A percentile compares a stretch with the other conserved stretches of the same genome.
Evolutionary conservation across 257 asterid species (phyloP).

Genomic region (Asclepias syriaca): DNA sequence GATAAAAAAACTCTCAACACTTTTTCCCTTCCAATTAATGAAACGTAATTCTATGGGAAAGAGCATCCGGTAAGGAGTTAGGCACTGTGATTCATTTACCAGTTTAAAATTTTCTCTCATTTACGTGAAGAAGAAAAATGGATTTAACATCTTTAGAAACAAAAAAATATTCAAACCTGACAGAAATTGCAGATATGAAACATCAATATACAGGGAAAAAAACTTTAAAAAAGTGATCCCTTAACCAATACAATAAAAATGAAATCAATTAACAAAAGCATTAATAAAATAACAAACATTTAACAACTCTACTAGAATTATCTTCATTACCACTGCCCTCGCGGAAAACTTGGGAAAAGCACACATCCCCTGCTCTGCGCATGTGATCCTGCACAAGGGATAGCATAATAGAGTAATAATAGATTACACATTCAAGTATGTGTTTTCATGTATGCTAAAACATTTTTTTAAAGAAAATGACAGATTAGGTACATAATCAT

Average conservation of each 20-base stretch:
- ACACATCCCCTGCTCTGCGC: slow-evolving; percentile 99
- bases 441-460: neutral
- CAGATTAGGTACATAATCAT: neutral
- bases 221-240: neutral
- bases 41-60: neutral
- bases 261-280: neutral
- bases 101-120: neutral
- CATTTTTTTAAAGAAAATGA: neutral
- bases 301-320: neutral
- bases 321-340: slow-evolving; percentile 74
- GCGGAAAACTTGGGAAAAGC: slow-evolving; percentile 94
- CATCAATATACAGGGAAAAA: too few relatives aligned
- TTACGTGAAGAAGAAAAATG: neutral
- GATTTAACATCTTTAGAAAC: neutral
- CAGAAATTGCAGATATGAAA: neutral
- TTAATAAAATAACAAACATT: neutral
- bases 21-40: neutral
- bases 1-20: neutral
- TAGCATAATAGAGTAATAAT: neutral
- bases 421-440: neutral
- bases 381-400: slow-evolving; percentile 71
- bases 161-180: neutral
- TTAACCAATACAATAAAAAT: neutral
- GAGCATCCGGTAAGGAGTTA: neutral
- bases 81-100: neutral